phyloP scores from a whole-genome alignment of 2,329 filamentous ascomycete genomes.

The Aspergillus sp. region DNA sequence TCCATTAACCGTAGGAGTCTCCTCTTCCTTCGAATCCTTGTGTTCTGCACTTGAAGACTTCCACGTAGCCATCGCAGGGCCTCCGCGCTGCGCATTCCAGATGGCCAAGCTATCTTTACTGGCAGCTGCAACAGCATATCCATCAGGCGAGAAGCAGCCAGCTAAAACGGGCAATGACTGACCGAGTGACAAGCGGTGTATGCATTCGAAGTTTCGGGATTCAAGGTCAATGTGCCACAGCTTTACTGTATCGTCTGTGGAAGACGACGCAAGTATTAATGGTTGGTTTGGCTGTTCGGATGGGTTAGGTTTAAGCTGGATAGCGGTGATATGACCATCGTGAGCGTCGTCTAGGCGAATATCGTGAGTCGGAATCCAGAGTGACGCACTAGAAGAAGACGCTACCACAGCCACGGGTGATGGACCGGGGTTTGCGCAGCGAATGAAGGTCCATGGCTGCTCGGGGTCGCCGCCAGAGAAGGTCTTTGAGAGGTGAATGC shows the following conservation, averaged over 20 bases:
- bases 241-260: constrained; percentile 46
- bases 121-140: constrained; percentile 47
- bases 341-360: constrained; percentile 41
- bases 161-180: constrained; percentile 40
- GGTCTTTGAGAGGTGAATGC: constrained; percentile 38
- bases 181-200: constrained; percentile 39
- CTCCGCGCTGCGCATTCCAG: constrained; percentile 49
- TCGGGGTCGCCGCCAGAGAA: constrained; percentile 30
- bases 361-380: constrained; percentile 49
- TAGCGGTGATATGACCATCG: constrained; percentile 43
- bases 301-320: constrained; percentile 38
- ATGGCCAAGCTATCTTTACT: constrained; percentile 46
- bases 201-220: constrained; percentile 34
- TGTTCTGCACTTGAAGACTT: constrained; percentile 30
- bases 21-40: constrained; percentile 34
- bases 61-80: constrained; percentile 45
- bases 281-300: constrained; percentile 24
- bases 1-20: constrained; percentile 34
- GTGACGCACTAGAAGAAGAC: constrained; percentile 35
- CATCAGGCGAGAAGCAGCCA: constrained; percentile 48
- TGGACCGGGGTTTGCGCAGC: constrained; percentile 29
- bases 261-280: constrained; percentile 45
- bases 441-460: constrained; percentile 44
- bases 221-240: constrained; percentile 46
- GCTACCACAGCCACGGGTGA: constrained; percentile 41